phyloP scores from a whole-genome alignment of 129 eudicot genomes.

The Helianthus annuus region HanXRQr2.0-SUNRISE NC_035440.2:481723-482222 shows the following conservation, averaged over 20 bases:
- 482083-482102: neutral
- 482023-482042: neutral
- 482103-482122: neutral
- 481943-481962: neutral
- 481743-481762: no score
- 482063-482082: neutral
- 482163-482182: neutral
- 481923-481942: neutral
- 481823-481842: no score
- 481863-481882: neutral
- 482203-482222: neutral
- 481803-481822: no score
- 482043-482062: neutral
- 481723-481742: no score
- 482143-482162: neutral
- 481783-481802: no score
- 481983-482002: constrained; percentile 15
- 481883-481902: neutral
- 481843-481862: neutral
- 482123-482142: neutral
- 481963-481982: no score
- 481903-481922: constrained; percentile 2
- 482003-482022: constrained; percentile 4
- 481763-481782: no score
- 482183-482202: neutral